Percentiles rank a stretch among this genome's conserved stretches.
These are phyloP conservation scores for sweet orange (Citrus sinensis) DNA, from an alignment of 345 rosid genomes.

Conservation along the genomic window DNA sequence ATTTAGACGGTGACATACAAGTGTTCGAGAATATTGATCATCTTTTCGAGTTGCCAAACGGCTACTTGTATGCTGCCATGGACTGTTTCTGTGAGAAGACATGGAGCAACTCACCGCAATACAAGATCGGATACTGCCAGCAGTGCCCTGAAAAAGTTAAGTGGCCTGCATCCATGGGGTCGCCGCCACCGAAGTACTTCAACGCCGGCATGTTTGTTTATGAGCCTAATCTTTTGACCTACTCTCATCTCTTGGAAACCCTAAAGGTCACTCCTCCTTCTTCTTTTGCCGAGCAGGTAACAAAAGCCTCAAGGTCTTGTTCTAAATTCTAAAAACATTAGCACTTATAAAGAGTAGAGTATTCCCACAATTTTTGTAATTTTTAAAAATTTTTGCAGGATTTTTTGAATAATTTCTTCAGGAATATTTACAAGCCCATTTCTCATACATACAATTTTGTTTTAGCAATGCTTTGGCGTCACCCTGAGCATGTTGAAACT, in stretches of 20 bases:
- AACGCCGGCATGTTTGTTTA: slow-evolving; percentile 69
- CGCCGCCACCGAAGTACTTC: slow-evolving; percentile 55
- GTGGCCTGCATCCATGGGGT: slow-evolving; percentile 42
- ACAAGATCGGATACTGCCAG: slow-evolving; percentile 61
- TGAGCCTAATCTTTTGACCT: slow-evolving; percentile 46
- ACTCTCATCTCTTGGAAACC: slow-evolving; percentile 35
- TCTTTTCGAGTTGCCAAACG: slow-evolving; percentile 43
- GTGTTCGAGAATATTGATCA: slow-evolving; percentile 61
- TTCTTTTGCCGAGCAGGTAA: slow-evolving; percentile 69
- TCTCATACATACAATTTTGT: slow-evolving; percentile 48
- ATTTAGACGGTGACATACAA: slow-evolving; percentile 67
- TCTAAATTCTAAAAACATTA: neutral
- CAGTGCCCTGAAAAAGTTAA: slow-evolving; percentile 53
- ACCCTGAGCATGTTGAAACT: slow-evolving; percentile 50
- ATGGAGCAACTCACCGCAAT: slow-evolving; percentile 44
- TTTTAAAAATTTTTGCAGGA: slow-evolving; percentile 30
- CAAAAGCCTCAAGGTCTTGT: neutral
- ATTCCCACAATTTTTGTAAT: too few species aligned
- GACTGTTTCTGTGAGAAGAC: slow-evolving; percentile 63
- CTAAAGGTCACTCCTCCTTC: slow-evolving; percentile 45
- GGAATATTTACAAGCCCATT: slow-evolving; percentile 48
- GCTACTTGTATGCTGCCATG: slow-evolving; percentile 56
- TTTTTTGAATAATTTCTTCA: slow-evolving; percentile 54
- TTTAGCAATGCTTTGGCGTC: slow-evolving; percentile 67
- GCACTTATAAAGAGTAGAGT: too few species aligned